Conservation (phyloP, 176 grass and related monocot species). For the Triticum monococcum region DNA sequence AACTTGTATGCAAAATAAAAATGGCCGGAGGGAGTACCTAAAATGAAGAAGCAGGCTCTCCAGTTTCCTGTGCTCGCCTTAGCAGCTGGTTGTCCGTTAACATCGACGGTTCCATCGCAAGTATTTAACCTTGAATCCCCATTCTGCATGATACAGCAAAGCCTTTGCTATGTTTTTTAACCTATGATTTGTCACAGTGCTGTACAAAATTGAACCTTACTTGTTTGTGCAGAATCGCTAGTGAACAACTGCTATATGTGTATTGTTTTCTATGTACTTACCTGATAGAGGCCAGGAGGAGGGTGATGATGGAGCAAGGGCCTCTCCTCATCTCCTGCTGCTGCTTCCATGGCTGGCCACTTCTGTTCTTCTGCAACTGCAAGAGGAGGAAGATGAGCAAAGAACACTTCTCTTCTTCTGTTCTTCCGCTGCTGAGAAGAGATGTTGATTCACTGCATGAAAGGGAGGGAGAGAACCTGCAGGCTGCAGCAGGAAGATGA, state of each 20-base stretch:
- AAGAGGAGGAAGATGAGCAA: background rate
- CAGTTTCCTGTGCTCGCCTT: slow-evolving; percentile 28
- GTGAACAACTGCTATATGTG: background rate
- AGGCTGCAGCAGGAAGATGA: too few species aligned
- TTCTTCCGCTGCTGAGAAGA: too few species aligned
- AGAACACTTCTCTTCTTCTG: background rate
- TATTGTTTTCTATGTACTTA: too few species aligned
- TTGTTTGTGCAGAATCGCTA: background rate
- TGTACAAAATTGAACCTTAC: background rate
- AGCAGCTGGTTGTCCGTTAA: background rate
- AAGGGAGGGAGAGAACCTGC: background rate
- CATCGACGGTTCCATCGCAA: slow-evolving; percentile 17
- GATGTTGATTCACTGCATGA: too few species aligned
- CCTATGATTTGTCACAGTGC: background rate
- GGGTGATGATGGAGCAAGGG: slow-evolving; percentile 6
- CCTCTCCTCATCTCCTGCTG: slow-evolving; percentile 12
- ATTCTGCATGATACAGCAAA: background rate
- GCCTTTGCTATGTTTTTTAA: background rate
- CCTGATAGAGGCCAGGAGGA: background rate
- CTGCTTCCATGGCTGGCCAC: background rate
- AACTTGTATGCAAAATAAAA: too few species aligned
- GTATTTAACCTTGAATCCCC: background rate
- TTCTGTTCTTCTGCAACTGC: background rate
- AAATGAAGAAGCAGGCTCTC: slow-evolving; percentile 41
- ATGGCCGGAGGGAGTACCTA: background rate